Percentiles rank a stretch among this genome's conserved stretches.
These are phyloP conservation scores for Flaveria brownii DNA, from an alignment of 129 eudicot genomes.

Conservation along the genomic window DNA sequence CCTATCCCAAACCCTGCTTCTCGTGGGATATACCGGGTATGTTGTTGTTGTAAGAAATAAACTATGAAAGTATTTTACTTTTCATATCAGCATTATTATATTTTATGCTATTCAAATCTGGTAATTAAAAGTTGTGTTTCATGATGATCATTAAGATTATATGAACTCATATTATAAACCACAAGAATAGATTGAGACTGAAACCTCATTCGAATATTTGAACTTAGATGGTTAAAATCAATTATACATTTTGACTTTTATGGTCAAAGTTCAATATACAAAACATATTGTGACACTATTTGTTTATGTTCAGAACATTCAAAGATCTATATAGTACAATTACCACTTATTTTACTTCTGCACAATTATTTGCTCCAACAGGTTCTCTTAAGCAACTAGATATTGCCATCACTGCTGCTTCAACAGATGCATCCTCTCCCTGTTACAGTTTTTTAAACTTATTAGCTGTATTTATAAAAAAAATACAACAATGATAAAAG, in stretches of 20 bases:
- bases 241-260: constrained; percentile 11
- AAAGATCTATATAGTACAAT: neutral
- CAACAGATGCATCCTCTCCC: constrained; percentile 98
- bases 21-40: no score
- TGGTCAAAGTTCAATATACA: neutral
- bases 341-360: constrained; percentile 69
- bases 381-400: constrained; percentile 91
- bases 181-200: neutral
- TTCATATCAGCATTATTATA: neutral
- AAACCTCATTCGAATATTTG: neutral
- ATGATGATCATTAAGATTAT: neutral
- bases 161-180: neutral
- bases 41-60: no score
- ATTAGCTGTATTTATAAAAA: neutral
- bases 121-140: neutral
- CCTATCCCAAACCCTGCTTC: no score
- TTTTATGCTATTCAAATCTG: neutral
- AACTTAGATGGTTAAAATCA: neutral
- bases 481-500: neutral
- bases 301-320: neutral
- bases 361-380: constrained; percentile 81
- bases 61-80: no score
- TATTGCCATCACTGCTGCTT: constrained; percentile 96
- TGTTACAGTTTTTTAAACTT: constrained; percentile 27
- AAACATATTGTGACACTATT: neutral